Percentiles rank a stretch among this genome's conserved stretches.
Conservation (phyloP, 2,329 filamentous ascomycete species). For the Rhinocladiella similis region DNA sequence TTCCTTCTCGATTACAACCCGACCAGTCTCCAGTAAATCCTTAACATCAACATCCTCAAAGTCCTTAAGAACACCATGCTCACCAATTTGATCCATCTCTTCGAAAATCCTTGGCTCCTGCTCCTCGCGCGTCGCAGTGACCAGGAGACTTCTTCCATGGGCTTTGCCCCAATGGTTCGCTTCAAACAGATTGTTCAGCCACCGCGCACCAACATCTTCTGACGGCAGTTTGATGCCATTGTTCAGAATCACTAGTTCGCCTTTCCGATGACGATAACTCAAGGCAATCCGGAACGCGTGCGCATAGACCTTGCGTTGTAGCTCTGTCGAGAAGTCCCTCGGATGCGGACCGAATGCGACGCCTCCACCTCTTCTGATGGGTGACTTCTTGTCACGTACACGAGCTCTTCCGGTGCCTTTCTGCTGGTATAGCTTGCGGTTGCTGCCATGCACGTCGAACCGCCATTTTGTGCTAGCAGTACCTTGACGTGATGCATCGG, state of each 20-base stretch:
- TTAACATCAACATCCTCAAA: conserved; percentile 90
- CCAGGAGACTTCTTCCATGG: conserved; percentile 71
- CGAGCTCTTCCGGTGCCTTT: conserved; percentile 84
- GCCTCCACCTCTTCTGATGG: conserved; percentile 80
- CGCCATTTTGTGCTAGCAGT: conserved; percentile 82
- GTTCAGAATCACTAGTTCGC: conserved; percentile 83
- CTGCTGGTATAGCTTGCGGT: conserved; percentile 78
- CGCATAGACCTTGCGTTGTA: conserved; percentile 91
- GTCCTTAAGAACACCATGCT: conserved; percentile 68
- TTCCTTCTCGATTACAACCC: conserved; percentile 80
- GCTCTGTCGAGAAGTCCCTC: conserved; percentile 80
- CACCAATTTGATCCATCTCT: conserved; percentile 63
- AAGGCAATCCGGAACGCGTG: conserved; percentile 92
- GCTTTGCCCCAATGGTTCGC: conserved; percentile 68
- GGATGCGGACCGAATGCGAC: conserved; percentile 88
- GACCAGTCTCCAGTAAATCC: conserved; percentile 80
- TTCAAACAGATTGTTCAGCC: conserved; percentile 67
- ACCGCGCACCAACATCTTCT: conserved; percentile 52
- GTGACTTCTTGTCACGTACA: conserved; percentile 76
- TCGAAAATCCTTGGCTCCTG: conserved; percentile 50
- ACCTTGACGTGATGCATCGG: conserved; percentile 81
- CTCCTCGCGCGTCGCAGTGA: conserved; percentile 53
- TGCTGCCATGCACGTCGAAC: conserved; percentile 78
- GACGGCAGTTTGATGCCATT: conserved; percentile 67
- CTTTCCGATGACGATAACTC: conserved; percentile 83